Evolutionary conservation across 129 eudicot genomes (phyloP).

Genomic region (Chrysanthemum lavandulifolium): DNA sequence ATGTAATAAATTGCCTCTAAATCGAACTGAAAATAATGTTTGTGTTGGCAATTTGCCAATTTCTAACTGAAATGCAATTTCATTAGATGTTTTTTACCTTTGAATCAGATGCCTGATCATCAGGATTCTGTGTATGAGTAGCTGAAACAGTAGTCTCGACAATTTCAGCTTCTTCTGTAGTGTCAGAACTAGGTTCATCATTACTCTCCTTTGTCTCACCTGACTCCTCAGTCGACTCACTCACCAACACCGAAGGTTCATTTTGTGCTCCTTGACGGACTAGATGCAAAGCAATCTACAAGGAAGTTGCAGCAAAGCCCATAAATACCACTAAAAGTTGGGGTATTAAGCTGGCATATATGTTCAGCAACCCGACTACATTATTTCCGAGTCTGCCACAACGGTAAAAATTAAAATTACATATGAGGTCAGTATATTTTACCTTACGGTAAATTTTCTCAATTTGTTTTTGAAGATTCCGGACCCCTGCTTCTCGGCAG

Average conservation of each 20-base stretch:
- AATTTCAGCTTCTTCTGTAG: constrained; percentile 55
- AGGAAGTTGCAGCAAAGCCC: constrained; percentile 1
- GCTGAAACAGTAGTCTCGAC: constrained; percentile 31
- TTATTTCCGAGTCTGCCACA: neutral
- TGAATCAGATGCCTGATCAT: constrained; percentile 22
- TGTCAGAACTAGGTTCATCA: constrained; percentile 34
- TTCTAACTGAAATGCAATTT: neutral
- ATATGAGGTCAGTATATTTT: constrained; percentile 22
- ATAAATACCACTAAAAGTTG: neutral
- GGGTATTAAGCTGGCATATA: neutral
- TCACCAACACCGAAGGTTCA: constrained; percentile 36
- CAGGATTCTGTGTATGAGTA: constrained; percentile 15
- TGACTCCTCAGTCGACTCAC: constrained; percentile 28
- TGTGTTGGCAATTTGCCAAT: neutral
- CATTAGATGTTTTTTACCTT: constrained; percentile 39
- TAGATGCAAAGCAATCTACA: constrained; percentile 84
- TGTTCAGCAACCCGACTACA: neutral
- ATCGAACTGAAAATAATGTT: neutral
- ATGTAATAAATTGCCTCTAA: neutral
- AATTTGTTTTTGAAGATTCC: constrained; percentile 95
- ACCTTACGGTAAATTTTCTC: constrained; percentile 98
- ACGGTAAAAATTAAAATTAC: neutral
- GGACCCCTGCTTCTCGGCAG: constrained; percentile 98
- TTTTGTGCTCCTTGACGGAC: constrained; percentile 64
- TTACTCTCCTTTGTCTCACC: constrained; percentile 22